Evolutionary conservation across 129 eudicot genomes (phyloP).

Genomic region (Lactuca sativa): DNA sequence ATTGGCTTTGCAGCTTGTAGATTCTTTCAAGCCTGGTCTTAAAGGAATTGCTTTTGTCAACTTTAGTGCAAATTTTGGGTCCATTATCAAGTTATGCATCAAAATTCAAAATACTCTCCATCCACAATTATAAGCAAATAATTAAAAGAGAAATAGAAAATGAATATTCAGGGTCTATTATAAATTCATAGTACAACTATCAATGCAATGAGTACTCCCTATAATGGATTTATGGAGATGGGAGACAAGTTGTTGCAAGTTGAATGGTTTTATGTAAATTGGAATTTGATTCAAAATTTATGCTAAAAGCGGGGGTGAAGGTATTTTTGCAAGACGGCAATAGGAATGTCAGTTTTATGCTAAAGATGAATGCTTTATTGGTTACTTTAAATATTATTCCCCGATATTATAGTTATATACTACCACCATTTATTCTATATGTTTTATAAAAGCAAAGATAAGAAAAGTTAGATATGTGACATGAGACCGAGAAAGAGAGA

Average conservation of each 20-base stretch:
- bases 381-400: constrained; percentile 23
- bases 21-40: constrained; percentile 53
- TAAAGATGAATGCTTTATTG: constrained; percentile 33
- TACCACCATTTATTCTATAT: neutral
- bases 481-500: neutral
- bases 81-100: constrained; percentile 24
- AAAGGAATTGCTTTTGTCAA: constrained; percentile 40
- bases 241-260: neutral
- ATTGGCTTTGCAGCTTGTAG: constrained; percentile 42
- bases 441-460: constrained; percentile 10
- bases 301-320: constrained; percentile 10
- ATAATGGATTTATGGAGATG: constrained; percentile 5
- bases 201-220: neutral
- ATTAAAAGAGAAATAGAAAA: constrained; percentile 10
- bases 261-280: neutral
- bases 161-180: neutral
- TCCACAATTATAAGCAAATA: constrained; percentile 8
- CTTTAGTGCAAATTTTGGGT: constrained; percentile 37
- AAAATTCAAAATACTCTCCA: constrained; percentile 18
- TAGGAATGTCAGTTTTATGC: constrained; percentile 34
- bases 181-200: neutral
- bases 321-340: constrained; percentile 31
- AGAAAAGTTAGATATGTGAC: neutral
- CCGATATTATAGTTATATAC: neutral
- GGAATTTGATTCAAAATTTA: constrained; percentile 14